Percentiles rank a stretch among this genome's conserved stretches.
Evolutionary conservation across 1,284 basidiomycete species (phyloP).

Genomic region (Puccinia coronata): DNA sequence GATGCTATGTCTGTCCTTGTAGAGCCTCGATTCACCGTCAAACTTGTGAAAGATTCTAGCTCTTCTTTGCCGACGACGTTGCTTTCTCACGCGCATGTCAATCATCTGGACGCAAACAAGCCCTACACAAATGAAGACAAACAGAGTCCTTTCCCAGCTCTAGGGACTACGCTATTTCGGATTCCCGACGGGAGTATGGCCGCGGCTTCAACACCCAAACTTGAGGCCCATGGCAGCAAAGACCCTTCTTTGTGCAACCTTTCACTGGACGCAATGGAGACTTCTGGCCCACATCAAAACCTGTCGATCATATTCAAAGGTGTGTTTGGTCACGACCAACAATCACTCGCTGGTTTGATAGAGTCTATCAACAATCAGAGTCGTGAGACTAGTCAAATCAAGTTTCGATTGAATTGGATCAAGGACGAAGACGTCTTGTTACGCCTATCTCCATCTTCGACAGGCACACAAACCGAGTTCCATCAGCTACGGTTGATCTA

Average conservation of each 20-base stretch:
- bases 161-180: neutral
- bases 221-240: neutral
- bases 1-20: neutral
- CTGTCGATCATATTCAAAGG: constrained; percentile 24
- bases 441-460: neutral
- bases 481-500: constrained; percentile 1
- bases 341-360: constrained; percentile 31
- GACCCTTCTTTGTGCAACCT: neutral
- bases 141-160: neutral
- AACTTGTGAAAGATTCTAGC: constrained; percentile 25
- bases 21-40: constrained; percentile 30
- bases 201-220: neutral
- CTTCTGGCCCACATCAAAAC: neutral
- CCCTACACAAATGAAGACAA: neutral
- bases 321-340: constrained; percentile 36
- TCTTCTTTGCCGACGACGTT: neutral
- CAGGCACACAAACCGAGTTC: neutral
- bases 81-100: constrained; percentile 9
- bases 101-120: neutral
- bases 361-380: neutral
- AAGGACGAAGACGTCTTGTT: constrained; percentile 7
- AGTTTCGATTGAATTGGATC: constrained; percentile 15
- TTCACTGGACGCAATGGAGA: neutral
- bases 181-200: neutral
- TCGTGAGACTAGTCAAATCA: neutral